Conservation (phyloP, 139 green algal genomes). For the Pedinophyceae sp. region DNA sequence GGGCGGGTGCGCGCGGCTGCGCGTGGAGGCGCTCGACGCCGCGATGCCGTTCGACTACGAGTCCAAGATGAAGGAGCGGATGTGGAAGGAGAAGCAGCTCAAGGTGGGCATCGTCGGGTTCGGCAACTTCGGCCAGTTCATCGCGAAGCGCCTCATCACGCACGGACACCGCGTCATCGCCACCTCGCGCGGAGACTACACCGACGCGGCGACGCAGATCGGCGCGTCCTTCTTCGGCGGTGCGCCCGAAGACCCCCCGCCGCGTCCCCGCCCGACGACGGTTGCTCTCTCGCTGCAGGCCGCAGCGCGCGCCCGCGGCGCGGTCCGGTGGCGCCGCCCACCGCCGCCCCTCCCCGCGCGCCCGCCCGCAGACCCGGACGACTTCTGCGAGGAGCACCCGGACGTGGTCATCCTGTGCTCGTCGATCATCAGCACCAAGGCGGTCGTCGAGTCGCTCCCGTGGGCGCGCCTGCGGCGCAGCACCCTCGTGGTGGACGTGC, state of each 20-base stretch:
- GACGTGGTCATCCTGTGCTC: constrained; percentile 87
- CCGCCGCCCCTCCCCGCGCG: not conserved
- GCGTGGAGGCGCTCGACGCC: constrained; percentile 49
- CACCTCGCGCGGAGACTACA: constrained; percentile 66
- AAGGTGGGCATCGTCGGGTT: constrained; percentile 93
- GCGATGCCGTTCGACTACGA: constrained; percentile 78
- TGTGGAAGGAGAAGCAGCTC: constrained; percentile 32
- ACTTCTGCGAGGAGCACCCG: constrained; percentile 94
- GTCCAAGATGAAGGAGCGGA: constrained; percentile 18
- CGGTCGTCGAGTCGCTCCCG: constrained; percentile 59
- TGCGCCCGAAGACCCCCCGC: too few species aligned
- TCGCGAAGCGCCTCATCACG: constrained; percentile 66
- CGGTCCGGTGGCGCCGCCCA: too few species aligned
- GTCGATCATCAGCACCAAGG: constrained; percentile 79
- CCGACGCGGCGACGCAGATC: constrained; percentile 38
- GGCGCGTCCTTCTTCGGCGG: constrained; percentile 73
- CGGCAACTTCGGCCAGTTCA: constrained; percentile 96
- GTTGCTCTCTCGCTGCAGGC: too few species aligned
- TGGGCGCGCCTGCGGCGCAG: constrained; percentile 70
- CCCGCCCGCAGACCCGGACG: constrained; percentile 74
- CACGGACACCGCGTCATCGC: constrained; percentile 74
- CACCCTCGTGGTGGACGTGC: constrained; percentile 95
- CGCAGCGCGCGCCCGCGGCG: too few species aligned
- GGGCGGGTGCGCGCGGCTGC: too few species aligned
- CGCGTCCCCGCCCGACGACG: too few species aligned